Conservation (phyloP, 2,329 filamentous ascomycete genomes). For the Chaetomiaceae sp. region DNA sequence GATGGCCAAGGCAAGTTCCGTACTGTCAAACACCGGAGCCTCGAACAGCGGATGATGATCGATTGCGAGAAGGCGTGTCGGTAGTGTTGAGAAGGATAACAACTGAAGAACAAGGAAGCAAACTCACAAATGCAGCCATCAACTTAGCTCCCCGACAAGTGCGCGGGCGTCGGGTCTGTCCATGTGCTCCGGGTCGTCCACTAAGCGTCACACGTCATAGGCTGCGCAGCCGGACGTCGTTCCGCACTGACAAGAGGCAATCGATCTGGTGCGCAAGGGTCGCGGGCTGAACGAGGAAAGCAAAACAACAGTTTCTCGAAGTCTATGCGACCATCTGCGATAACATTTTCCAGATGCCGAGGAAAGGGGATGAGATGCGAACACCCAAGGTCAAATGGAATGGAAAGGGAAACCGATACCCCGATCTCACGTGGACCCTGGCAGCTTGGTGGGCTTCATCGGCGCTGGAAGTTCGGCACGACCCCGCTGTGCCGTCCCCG, state of each 20-base stretch:
- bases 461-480: not conserved
- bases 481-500: not conserved
- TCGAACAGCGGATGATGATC: not conserved
- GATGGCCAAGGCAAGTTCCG: conserved; percentile 5
- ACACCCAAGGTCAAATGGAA: not conserved
- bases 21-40: not conserved
- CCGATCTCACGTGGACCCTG: not conserved
- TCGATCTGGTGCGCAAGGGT: too few species aligned
- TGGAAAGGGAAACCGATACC: too few species aligned
- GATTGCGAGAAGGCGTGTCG: not conserved
- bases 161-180: conserved; percentile 8
- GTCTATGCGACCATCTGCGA: too few species aligned
- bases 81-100: not conserved
- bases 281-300: too few species aligned
- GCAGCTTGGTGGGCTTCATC: not conserved
- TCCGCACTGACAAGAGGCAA: not conserved
- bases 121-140: conserved; percentile 36
- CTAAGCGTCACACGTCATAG: conserved; percentile 19
- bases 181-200: conserved; percentile 13
- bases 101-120: not conserved
- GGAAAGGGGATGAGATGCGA: too few species aligned
- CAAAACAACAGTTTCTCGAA: too few species aligned
- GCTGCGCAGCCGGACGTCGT: conserved; percentile 7
- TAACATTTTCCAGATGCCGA: too few species aligned
- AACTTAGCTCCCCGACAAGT: conserved; percentile 4